Conservation (phyloP, 148 eudicot genomes). For the Heliosperma pusillum region DNA sequence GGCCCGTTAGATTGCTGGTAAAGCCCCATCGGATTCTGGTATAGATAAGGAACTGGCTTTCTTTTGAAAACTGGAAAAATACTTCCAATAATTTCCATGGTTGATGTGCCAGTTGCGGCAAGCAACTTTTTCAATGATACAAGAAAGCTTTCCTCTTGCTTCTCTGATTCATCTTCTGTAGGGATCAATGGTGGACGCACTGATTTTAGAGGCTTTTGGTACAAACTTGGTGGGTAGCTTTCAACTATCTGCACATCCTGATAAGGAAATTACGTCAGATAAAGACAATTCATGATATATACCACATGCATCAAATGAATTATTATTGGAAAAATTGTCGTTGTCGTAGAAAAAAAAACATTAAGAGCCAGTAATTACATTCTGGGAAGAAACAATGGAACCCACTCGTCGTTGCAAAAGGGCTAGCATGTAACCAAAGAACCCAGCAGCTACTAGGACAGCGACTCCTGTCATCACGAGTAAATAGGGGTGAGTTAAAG, state of each 20-base stretch:
- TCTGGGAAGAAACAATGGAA: conserved; percentile 50
- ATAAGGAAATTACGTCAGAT: conserved; percentile 9
- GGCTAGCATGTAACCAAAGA: conserved; percentile 84
- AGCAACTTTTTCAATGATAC: conserved; percentile 62
- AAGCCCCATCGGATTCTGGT: conserved; percentile 31
- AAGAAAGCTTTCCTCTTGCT: conserved; percentile 70
- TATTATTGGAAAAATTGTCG: background rate
- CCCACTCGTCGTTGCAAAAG: conserved; percentile 69
- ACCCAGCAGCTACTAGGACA: conserved; percentile 66
- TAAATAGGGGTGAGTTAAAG: conserved; percentile 5
- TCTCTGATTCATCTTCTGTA: conserved; percentile 61
- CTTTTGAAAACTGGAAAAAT: conserved; percentile 52
- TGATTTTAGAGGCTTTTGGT: conserved; percentile 52
- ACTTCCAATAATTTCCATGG: conserved; percentile 58
- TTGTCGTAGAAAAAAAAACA: background rate
- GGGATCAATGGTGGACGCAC: conserved; percentile 78
- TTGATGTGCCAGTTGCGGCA: conserved; percentile 44
- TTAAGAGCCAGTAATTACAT: conserved; percentile 33
- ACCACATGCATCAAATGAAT: background rate
- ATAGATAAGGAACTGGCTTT: conserved; percentile 34
- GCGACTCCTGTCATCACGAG: conserved; percentile 41
- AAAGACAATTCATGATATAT: background rate
- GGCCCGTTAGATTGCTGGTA: conserved; percentile 33
- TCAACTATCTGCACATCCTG: conserved; percentile 43
- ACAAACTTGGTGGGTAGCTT: conserved; percentile 31